A percentile compares a stretch with the other conserved stretches of the same genome.
Evolutionary conservation across 768 basidiomycete genomes (phyloP).

Genomic region (Kwoniella bestiolae): DNA sequence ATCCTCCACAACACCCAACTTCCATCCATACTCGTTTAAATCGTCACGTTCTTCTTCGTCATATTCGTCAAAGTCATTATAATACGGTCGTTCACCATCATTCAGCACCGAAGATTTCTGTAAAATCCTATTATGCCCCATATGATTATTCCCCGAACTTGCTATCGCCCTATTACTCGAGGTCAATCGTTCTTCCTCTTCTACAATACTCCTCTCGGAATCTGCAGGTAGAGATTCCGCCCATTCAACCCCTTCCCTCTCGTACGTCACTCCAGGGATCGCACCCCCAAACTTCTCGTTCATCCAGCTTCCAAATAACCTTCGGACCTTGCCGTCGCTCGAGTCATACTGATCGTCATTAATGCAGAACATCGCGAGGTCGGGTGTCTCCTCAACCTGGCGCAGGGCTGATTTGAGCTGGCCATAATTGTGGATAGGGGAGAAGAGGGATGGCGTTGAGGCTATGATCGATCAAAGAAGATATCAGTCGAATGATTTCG

Average conservation of each 20-base stretch:
- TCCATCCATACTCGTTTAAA: neutral
- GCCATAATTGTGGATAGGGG: conserved; percentile 22
- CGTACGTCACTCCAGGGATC: conserved; percentile 24
- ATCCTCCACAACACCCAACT: neutral
- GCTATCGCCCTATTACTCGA: too few species aligned
- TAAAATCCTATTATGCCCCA: neutral
- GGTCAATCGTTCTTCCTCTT: neutral
- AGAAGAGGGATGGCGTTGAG: conserved; percentile 41
- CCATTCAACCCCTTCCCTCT: conserved; percentile 21
- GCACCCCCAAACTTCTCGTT: conserved; percentile 36
- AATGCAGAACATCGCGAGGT: conserved; percentile 46
- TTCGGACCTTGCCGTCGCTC: conserved; percentile 1
- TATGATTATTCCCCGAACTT: neutral
- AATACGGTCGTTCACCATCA: neutral
- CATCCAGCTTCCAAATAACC: conserved; percentile 43
- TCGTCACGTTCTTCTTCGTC: conserved; percentile 1
- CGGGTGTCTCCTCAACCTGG: conserved; percentile 20
- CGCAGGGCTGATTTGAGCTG: conserved; percentile 25
- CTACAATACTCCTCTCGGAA: neutral
- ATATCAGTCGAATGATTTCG: too few species aligned
- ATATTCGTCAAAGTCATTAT: neutral
- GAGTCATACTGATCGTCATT: conserved; percentile 51
- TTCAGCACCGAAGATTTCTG: neutral
- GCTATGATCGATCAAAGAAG: conserved; percentile 30
- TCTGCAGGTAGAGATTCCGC: conserved; percentile 8